A percentile compares a stretch with the other conserved stretches of the same genome.
phyloP scores from a whole-genome alignment of 2,329 filamentous ascomycete genomes.

The Phyllachora maydis region DNA sequence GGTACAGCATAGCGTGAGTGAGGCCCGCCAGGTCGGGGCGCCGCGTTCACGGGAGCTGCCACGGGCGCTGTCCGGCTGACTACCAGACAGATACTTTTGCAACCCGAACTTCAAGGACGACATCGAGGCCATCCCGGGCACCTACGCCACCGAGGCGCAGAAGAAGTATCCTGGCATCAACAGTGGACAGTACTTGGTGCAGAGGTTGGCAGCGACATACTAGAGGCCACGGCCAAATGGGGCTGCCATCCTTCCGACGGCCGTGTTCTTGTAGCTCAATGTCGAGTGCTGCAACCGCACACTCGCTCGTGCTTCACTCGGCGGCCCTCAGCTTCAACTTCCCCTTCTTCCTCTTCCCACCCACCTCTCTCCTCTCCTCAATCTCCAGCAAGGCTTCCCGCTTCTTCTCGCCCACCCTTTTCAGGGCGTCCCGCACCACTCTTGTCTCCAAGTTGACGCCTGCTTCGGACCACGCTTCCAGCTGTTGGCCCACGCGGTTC shows the following conservation, averaged over 20 bases:
- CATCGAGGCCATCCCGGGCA: constrained; percentile 69
- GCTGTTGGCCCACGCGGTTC: constrained; percentile 50
- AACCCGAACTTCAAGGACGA: constrained; percentile 59
- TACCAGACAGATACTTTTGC: constrained; percentile 51
- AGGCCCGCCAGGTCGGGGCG: not conserved
- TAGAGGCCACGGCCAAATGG: too few relatives aligned
- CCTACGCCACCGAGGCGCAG: constrained; percentile 37
- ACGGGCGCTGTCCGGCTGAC: too few relatives aligned
- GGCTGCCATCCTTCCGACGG: too few relatives aligned
- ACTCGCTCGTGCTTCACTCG: too few relatives aligned
- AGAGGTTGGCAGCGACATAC: constrained; percentile 59
- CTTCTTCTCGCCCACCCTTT: constrained; percentile 89
- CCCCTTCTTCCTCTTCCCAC: constrained; percentile 54
- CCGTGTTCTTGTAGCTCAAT: too few relatives aligned
- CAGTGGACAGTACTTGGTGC: constrained; percentile 62
- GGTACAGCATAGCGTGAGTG: constrained; percentile 66
- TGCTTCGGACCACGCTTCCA: constrained; percentile 61
- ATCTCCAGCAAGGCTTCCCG: constrained; percentile 77
- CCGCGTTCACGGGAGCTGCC: too few relatives aligned
- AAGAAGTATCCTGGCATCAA: constrained; percentile 68
- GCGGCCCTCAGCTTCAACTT: constrained; percentile 30
- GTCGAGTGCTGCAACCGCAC: too few relatives aligned
- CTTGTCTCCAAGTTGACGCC: constrained; percentile 86
- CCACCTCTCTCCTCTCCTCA: constrained; percentile 78
- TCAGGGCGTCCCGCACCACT: constrained; percentile 68